Percentiles rank a stretch among this genome's conserved stretches.
Evolutionary conservation across 768 basidiomycete genomes (phyloP).

Genomic region (Phylloporus sp.): DNA sequence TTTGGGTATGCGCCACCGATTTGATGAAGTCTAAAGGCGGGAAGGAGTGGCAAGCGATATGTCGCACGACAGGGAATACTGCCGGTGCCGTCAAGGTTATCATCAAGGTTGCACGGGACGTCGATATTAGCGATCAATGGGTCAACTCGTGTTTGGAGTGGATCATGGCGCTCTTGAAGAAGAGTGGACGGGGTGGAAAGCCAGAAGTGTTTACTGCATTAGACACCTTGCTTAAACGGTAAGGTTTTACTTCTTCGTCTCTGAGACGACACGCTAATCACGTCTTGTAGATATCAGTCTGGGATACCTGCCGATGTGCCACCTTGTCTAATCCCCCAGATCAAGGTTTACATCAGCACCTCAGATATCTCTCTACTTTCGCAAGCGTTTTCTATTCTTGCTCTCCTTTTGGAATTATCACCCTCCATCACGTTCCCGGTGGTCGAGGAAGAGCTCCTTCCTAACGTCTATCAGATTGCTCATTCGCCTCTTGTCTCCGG

Average conservation of each 20-base stretch:
- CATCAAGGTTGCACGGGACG: slow-evolving; percentile 75
- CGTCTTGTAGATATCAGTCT: slow-evolving; percentile 37
- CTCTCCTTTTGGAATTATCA: slow-evolving; percentile 64
- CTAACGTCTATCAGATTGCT: slow-evolving; percentile 64
- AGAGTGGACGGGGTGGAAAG: slow-evolving; percentile 76
- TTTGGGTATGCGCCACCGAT: slow-evolving; percentile 86
- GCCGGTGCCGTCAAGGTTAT: slow-evolving; percentile 79
- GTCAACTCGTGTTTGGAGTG: slow-evolving; percentile 76
- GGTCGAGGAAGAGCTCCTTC: slow-evolving; percentile 67
- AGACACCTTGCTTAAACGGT: slow-evolving; percentile 69
- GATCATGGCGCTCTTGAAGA: slow-evolving; percentile 69
- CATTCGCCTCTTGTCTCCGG: slow-evolving; percentile 78
- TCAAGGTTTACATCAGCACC: slow-evolving; percentile 71
- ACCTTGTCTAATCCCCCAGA: slow-evolving; percentile 60
- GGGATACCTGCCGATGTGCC: slow-evolving; percentile 57
- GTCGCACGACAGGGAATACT: slow-evolving; percentile 64
- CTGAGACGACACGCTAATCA: not conserved
- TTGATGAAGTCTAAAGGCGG: slow-evolving; percentile 57
- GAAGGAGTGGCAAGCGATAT: slow-evolving; percentile 80
- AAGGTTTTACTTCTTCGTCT: slow-evolving; percentile 4
- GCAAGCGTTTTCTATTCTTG: slow-evolving; percentile 61
- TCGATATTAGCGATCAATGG: slow-evolving; percentile 72
- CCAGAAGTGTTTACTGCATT: slow-evolving; percentile 76
- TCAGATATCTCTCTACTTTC: slow-evolving; percentile 77
- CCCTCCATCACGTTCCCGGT: slow-evolving; percentile 69